Percentiles rank a stretch among this genome's conserved stretches.
Evolutionary conservation across 2,329 filamentous ascomycete genomes (phyloP).

Genomic region (Biscogniauxia mediterranea): DNA sequence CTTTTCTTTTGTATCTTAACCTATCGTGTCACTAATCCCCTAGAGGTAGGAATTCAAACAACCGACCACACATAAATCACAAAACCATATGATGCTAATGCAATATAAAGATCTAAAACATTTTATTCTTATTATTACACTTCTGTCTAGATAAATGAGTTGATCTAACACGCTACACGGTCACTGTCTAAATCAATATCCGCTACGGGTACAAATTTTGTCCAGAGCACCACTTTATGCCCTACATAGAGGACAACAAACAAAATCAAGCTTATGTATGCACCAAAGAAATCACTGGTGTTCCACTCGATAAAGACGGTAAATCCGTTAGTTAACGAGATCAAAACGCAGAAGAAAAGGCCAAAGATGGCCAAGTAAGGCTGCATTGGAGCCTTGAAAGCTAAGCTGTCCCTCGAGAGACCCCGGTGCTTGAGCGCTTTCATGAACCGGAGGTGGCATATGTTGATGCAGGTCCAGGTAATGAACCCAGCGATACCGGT

Average conservation of each 20-base stretch:
- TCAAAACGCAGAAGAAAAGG: conserved; percentile 61
- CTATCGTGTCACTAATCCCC: too few species aligned
- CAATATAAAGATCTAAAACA: too few species aligned
- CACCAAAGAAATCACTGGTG: conserved; percentile 59
- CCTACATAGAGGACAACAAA: conserved; percentile 59
- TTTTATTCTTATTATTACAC: background rate
- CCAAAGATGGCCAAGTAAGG: conserved; percentile 66
- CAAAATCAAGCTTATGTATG: conserved; percentile 63
- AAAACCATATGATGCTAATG: too few species aligned
- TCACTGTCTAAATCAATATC: conserved; percentile 31
- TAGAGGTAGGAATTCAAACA: too few species aligned
- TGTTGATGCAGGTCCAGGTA: conserved; percentile 65
- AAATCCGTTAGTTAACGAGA: conserved; percentile 68
- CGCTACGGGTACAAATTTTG: conserved; percentile 23
- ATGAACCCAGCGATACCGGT: conserved; percentile 68
- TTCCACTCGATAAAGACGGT: conserved; percentile 64
- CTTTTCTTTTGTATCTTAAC: too few species aligned
- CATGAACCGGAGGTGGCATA: conserved; percentile 66
- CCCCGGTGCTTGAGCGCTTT: conserved; percentile 54
- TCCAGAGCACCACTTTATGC: conserved; percentile 51
- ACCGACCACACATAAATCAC: too few species aligned
- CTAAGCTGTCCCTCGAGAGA: conserved; percentile 56
- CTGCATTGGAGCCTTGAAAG: conserved; percentile 61
- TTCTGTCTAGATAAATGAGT: background rate
- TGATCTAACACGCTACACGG: conserved; percentile 12